Percentiles rank a stretch among this genome's conserved stretches.
Evolutionary conservation across 176 grass and related monocot species (phyloP).

Genomic region (Cocos nucifera): DNA sequence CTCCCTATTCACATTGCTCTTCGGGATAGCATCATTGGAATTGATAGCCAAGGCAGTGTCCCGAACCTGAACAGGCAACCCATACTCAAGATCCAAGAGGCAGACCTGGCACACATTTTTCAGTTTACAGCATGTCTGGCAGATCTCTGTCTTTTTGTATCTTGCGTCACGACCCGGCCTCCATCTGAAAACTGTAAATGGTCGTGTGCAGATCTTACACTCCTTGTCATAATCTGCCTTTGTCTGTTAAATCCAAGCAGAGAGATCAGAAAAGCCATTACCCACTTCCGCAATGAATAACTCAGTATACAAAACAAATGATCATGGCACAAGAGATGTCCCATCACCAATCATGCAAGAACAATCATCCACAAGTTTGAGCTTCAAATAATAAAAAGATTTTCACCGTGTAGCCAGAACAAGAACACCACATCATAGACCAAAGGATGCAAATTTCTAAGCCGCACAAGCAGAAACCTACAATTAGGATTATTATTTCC

Average conservation of each 20-base stretch:
- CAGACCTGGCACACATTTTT: constrained; percentile 99
- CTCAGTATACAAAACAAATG: no score
- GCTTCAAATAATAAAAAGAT: no score
- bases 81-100: constrained; percentile 93
- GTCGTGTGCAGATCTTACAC: constrained; percentile 86
- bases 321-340: no score
- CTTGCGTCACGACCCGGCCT: constrained; percentile 85
- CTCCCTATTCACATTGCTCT: constrained; percentile 88
- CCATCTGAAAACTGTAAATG: constrained; percentile 94
- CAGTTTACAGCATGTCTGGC: constrained; percentile 93
- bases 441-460: no score
- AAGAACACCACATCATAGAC: no score
- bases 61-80: constrained; percentile 79
- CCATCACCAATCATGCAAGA: no score
- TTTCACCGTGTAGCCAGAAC: no score
- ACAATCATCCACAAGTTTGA: no score
- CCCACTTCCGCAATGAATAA: no score
- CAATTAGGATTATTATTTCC: no score
- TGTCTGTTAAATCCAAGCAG: constrained; percentile 38
- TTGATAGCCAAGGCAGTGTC: constrained; percentile 81
- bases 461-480: no score
- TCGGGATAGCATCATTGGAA: constrained; percentile 85
- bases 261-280: constrained; percentile 2
- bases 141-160: constrained; percentile 99
- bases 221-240: constrained; percentile 91